Evolutionary conservation across 805 yeast species (phyloP).

Genomic region (Suhomyces sp.): DNA sequence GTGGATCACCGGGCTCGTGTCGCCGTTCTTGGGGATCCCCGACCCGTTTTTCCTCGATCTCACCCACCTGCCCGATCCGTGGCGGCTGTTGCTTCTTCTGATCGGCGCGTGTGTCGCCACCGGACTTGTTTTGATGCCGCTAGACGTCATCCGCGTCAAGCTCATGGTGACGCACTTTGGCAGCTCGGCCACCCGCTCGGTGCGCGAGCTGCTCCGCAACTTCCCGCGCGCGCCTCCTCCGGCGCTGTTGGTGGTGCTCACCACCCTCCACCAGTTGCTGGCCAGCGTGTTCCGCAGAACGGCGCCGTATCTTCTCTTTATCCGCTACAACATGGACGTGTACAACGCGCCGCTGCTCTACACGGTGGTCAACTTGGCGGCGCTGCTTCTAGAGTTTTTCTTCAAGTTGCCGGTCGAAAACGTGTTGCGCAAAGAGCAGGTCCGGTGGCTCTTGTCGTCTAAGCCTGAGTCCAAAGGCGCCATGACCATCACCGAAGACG

Average conservation of each 20-base stretch:
- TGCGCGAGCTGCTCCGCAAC: slow-evolving; percentile 60
- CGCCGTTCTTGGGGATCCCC: slow-evolving; percentile 78
- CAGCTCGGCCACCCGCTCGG: slow-evolving; percentile 50
- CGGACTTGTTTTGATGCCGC: slow-evolving; percentile 70
- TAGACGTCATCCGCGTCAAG: slow-evolving; percentile 76
- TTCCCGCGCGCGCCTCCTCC: slow-evolving; percentile 64
- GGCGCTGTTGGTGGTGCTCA: slow-evolving; percentile 34
- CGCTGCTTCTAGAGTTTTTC: slow-evolving; percentile 67
- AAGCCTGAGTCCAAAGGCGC: slow-evolving; percentile 35
- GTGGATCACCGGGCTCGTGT: slow-evolving; percentile 85
- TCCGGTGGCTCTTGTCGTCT: slow-evolving; percentile 51
- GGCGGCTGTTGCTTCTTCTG: slow-evolving; percentile 62
- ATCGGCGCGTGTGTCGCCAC: slow-evolving; percentile 71
- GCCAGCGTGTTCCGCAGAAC: slow-evolving; percentile 58
- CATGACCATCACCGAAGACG: slow-evolving; percentile 45
- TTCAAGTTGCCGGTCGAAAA: slow-evolving; percentile 87
- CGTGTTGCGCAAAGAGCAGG: slow-evolving; percentile 77
- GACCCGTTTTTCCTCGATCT: slow-evolving; percentile 86
- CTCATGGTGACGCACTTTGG: slow-evolving; percentile 68
- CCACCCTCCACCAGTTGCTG: slow-evolving; percentile 60
- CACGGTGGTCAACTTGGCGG: slow-evolving; percentile 54
- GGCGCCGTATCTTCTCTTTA: slow-evolving; percentile 64
- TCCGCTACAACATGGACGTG: slow-evolving; percentile 62
- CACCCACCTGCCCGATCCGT: slow-evolving; percentile 75
- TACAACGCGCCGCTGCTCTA: slow-evolving; percentile 60